Conservation (phyloP, 345 rosid species). For the Hypericum perforatum region DNA sequence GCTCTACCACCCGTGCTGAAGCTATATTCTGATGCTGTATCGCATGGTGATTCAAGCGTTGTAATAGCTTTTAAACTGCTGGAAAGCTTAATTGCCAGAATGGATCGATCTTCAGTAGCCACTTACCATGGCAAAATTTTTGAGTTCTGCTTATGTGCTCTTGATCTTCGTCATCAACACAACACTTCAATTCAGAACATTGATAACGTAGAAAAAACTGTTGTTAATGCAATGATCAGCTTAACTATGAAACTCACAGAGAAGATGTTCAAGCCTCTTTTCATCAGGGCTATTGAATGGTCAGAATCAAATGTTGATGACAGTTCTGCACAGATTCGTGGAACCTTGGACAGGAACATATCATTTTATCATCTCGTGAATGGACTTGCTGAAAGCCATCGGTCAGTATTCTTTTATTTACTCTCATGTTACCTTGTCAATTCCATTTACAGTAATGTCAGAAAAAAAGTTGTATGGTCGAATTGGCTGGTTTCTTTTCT, state of each 20-base stretch:
- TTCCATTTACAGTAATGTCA: too few species aligned
- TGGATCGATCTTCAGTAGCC: constrained; percentile 67
- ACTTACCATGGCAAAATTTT: constrained; percentile 55
- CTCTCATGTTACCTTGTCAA: too few species aligned
- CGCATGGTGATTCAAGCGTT: constrained; percentile 65
- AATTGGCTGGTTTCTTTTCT: too few species aligned
- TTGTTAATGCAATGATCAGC: constrained; percentile 44
- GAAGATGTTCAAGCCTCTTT: constrained; percentile 87
- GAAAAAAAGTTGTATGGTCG: too few species aligned
- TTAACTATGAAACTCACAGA: constrained; percentile 93
- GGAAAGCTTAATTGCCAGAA: constrained; percentile 41
- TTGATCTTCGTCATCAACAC: constrained; percentile 71
- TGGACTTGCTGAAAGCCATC: constrained; percentile 71
- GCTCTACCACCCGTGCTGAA: constrained; percentile 67
- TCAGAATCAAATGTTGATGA: constrained; percentile 56
- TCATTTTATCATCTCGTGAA: constrained; percentile 67
- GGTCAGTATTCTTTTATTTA: constrained; percentile 28
- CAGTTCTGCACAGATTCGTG: constrained; percentile 23
- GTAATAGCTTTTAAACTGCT: constrained; percentile 69
- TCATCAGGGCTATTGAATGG: constrained; percentile 73
- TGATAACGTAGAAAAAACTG: constrained; percentile 57
- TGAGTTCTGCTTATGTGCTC: constrained; percentile 70
- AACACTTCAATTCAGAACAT: constrained; percentile 47
- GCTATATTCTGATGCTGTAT: constrained; percentile 52
- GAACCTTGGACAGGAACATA: constrained; percentile 53